Evolutionary conservation across 805 yeast genomes (phyloP), one percentile per base, ranked within the genome.

Genomic region (Starmerella vitae): DNA sequence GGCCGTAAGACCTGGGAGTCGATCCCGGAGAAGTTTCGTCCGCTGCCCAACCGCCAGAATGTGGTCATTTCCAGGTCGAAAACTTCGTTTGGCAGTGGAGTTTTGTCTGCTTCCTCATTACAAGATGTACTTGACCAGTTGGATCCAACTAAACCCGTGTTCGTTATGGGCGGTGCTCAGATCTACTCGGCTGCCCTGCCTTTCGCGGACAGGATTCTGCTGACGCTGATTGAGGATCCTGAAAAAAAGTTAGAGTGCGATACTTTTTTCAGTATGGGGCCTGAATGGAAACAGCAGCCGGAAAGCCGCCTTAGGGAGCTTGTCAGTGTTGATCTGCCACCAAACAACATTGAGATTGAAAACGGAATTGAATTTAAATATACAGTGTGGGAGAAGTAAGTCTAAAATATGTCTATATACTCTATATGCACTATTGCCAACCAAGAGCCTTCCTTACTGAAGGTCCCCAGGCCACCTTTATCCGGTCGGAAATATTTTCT

Each of bases 1-100:
- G 98, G 98, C 12, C 69, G 96, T 43, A 80, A 76, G 54, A 88
- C 97, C 2, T 91, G 96, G 94, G 91, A 85, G 24, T 81, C 94
- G 6, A 86, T 91, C 24, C 97, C 98, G 0, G 45, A 60, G 1
- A 76, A 70, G 55, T 91, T 84, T 61, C 66, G 94, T 45, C 98
- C 98, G 0, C 65, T 91, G 33, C 76, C 78, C 3, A 72, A 66
- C 35, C 68, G 98, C 41, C 41, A 74, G 20, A 91, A 91, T 57
- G 73, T 85, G 12, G 74, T 91, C 0, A 61, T 91, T 9, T 78
- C 93, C 20, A 61, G 85, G 35, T 32, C 45, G 3, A 15, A 28
- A 2, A 44, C 55, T 4, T 37, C 43, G 2, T 47, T 47, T 8
- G 52, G 44, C 15, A 46, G 41, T 1, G 48, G 41, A 5, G 66